Percentiles rank a stretch among this genome's conserved stretches.
Conservation (phyloP, 805 yeast species). For the Starmera amethionina region DNA sequence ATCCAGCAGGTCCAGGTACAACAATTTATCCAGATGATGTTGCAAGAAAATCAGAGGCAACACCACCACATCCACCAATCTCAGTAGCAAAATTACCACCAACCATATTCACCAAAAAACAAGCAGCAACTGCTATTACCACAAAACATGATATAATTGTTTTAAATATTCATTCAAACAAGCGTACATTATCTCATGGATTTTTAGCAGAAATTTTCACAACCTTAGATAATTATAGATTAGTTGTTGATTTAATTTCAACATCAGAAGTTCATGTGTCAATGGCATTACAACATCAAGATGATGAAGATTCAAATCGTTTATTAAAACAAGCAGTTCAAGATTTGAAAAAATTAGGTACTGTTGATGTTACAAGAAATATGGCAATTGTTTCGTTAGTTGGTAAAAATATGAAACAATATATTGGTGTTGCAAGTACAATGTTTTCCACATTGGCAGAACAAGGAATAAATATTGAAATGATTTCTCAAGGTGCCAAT, state of each 20-base stretch:
- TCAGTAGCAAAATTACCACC: slow-evolving; percentile 37
- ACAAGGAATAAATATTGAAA: slow-evolving; percentile 87
- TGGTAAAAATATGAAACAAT: slow-evolving; percentile 95
- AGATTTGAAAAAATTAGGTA: slow-evolving; percentile 73
- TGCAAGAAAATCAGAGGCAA: slow-evolving; percentile 75
- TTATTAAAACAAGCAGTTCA: slow-evolving; percentile 62
- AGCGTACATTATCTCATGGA: slow-evolving; percentile 87
- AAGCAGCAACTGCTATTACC: slow-evolving; percentile 92
- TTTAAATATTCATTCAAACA: slow-evolving; percentile 87
- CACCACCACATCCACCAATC: slow-evolving; percentile 94
- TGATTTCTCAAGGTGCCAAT: slow-evolving; percentile 98
- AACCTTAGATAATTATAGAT: slow-evolving; percentile 69
- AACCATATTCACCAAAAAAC: slow-evolving; percentile 33
- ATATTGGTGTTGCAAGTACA: slow-evolving; percentile 93
- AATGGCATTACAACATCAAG: slow-evolving; percentile 84
- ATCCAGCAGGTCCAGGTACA: slow-evolving; percentile 90
- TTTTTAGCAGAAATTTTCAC: slow-evolving; percentile 87
- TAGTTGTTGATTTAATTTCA: slow-evolving; percentile 92
- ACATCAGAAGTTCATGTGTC: slow-evolving; percentile 98
- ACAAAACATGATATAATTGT: slow-evolving; percentile 90
- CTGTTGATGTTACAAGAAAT: slow-evolving; percentile 78
- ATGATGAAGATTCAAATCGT: slow-evolving; percentile 44
- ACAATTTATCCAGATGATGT: slow-evolving; percentile 87
- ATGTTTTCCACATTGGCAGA: slow-evolving; percentile 94
- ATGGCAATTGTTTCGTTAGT: slow-evolving; percentile 91